Base-by-base conservation (phyloP, 139 green algal species). In the Chlorella ohadii region DNA sequence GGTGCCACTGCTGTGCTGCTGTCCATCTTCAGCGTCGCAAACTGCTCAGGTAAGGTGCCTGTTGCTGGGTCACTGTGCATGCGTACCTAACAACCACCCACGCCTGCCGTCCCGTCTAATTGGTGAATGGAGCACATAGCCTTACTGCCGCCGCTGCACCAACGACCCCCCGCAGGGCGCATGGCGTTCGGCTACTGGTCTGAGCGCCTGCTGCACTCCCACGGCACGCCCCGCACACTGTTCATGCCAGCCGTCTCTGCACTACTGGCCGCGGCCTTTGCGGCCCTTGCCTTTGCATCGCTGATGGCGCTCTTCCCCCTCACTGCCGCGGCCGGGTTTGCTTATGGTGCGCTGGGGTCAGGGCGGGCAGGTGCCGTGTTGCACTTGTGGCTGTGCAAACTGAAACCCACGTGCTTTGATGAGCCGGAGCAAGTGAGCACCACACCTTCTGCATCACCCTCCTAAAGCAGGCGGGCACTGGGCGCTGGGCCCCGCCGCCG, bases 1-100 rank as follows among this genome's bases (percentile, higher is more conserved):
- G 88, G 33, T 84, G 88, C 7, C 88, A 93, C 55, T 84, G 90
- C 36, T 67, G 67, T 92, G 36, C 89, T 96, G 81, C 89, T 97
- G 9, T 93, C 89, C 1, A 86, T 97, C 5, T 95, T 97, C 83
- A 91, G 86, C 9, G 92, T 97, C 15, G 90, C 90, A 63, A 97
- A 94, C 75, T 94, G 91, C 47, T 87, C 67, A 22, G 67, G 67
- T 73, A 36, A 17, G 51, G 7, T 70, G 64, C 7, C n/a, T 23
- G 0, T 17, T 70, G 5, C 64, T 38, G 28, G 7, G 34, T n/a
- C 11, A 6, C 6, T 55, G 44, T 11, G 44, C 11, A 55, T 55
- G 44, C 44, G 44, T 55, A 6, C 44, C 44, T 55, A 16, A 16
- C 7, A 11, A 11, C 6, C 11, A 20, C 23, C 61, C 11, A 23